A percentile compares a stretch with the other conserved stretches of the same genome.
Evolutionary conservation across 371 early-diverging fungal species (phyloP).

Genomic region (Mucor saturninus): DNA sequence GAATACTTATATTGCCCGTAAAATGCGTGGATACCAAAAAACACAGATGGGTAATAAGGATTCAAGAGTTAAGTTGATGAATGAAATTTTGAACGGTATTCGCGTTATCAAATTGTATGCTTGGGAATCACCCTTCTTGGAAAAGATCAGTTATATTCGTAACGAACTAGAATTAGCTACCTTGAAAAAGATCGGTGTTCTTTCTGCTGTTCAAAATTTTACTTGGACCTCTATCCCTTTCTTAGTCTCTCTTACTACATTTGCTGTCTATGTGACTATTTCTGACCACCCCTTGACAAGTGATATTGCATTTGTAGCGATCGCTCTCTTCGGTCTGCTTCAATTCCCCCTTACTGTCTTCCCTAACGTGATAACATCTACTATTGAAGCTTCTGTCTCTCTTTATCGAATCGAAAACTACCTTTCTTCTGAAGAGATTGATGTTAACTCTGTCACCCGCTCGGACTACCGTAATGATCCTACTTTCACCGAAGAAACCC

Average conservation of each 20-base stretch:
- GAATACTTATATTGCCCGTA: constrained; percentile 65
- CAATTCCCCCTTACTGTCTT: constrained; percentile 88
- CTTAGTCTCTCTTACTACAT: constrained; percentile 85
- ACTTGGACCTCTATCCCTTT: constrained; percentile 84
- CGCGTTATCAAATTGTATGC: constrained; percentile 90
- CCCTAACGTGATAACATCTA: constrained; percentile 59
- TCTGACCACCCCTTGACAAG: constrained; percentile 70
- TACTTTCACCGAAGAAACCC: constrained; percentile 36
- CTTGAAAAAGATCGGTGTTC: constrained; percentile 73
- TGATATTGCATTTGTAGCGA: constrained; percentile 83
- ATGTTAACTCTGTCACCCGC: constrained; percentile 65
- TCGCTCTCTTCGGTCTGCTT: constrained; percentile 93
- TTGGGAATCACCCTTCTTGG: constrained; percentile 74
- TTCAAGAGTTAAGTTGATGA: constrained; percentile 85
- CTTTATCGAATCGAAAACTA: constrained; percentile 80
- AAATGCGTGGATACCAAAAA: constrained; percentile 78
- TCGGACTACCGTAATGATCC: constrained; percentile 39
- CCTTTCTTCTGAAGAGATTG: constrained; percentile 77
- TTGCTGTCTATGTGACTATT: constrained; percentile 75
- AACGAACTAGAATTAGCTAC: constrained; percentile 78
- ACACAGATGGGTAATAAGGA: constrained; percentile 93
- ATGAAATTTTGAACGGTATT: constrained; percentile 93
- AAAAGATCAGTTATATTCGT: constrained; percentile 68
- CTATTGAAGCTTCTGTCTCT: constrained; percentile 88
- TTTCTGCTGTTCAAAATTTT: constrained; percentile 69